Evolutionary conservation across 768 basidiomycete genomes (phyloP).

Genomic region (Mrakia frigida): DNA sequence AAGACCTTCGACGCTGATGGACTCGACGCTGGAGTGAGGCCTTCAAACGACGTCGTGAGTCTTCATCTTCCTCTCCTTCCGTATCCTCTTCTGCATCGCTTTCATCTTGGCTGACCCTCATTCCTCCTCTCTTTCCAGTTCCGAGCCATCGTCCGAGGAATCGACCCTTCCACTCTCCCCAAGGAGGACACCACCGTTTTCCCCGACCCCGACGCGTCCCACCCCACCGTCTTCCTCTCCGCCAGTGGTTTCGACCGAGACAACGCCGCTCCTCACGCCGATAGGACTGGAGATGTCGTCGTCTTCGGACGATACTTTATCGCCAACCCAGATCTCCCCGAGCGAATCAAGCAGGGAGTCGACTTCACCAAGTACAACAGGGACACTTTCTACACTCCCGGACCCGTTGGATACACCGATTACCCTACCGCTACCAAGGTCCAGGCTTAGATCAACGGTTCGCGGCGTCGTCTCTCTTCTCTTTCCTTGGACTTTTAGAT

Average conservation of each 20-base stretch:
- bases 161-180: conserved; percentile 24
- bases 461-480: background rate
- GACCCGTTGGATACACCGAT: conserved; percentile 35
- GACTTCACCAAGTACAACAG: conserved; percentile 33
- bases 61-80: too few relatives aligned
- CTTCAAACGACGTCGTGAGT: conserved; percentile 9
- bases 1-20: conserved; percentile 9
- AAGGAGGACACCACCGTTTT: conserved; percentile 28
- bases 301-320: conserved; percentile 35
- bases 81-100: too few relatives aligned
- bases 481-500: too few relatives aligned
- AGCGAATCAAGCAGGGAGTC: conserved; percentile 31
- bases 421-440: conserved; percentile 24
- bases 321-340: conserved; percentile 35
- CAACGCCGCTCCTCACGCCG: conserved; percentile 29
- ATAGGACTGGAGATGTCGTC: conserved; percentile 35
- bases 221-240: conserved; percentile 29
- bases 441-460: background rate
- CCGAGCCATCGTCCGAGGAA: conserved; percentile 36
- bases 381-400: conserved; percentile 35
- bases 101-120: too few relatives aligned
- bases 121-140: conserved; percentile 2
- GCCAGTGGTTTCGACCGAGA: conserved; percentile 33
- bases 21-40: background rate
- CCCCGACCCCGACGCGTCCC: conserved; percentile 32